Evolutionary conservation across 2,329 filamentous ascomycete genomes (phyloP).

Genomic region (Microcyclospora pomicola): DNA sequence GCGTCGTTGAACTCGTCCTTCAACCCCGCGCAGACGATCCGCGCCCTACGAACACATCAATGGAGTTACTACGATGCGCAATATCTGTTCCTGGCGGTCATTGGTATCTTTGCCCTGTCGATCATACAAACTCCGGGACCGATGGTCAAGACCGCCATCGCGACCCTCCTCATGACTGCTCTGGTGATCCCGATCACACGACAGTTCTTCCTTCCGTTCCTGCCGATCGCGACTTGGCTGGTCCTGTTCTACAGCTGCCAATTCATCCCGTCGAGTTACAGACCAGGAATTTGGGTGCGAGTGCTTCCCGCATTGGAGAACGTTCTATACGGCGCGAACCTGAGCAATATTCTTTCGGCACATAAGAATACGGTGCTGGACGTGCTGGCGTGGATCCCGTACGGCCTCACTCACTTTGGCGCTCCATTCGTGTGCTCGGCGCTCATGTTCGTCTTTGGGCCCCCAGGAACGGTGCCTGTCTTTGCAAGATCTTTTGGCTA

Average conservation of each 20-base stretch:
- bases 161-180: slow-evolving; percentile 53
- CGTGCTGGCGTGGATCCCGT: slow-evolving; percentile 83
- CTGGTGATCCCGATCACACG: slow-evolving; percentile 71
- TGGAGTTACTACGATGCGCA: slow-evolving; percentile 78
- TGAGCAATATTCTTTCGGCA: slow-evolving; percentile 88
- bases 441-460: slow-evolving; percentile 76
- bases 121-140: slow-evolving; percentile 70
- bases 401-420: slow-evolving; percentile 81
- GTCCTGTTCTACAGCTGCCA: slow-evolving; percentile 86
- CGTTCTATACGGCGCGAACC: slow-evolving; percentile 87
- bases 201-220: slow-evolving; percentile 80
- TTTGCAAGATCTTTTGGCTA: slow-evolving; percentile 84
- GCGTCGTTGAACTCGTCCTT: slow-evolving; percentile 68
- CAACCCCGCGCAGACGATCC: slow-evolving; percentile 63
- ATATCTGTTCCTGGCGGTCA: slow-evolving; percentile 59
- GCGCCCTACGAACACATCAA: slow-evolving; percentile 58
- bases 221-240: slow-evolving; percentile 74
- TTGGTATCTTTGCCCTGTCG: slow-evolving; percentile 70
- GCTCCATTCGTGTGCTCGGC: slow-evolving; percentile 66
- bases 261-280: slow-evolving; percentile 78
- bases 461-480: slow-evolving; percentile 70
- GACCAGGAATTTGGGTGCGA: slow-evolving; percentile 89
- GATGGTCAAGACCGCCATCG: slow-evolving; percentile 59
- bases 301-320: slow-evolving; percentile 90
- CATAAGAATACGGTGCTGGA: slow-evolving; percentile 76